Evolutionary conservation across 148 eudicot genomes (phyloP), one percentile per base, ranked within the genome.

Genomic region (Diospyros kaki): DNA sequence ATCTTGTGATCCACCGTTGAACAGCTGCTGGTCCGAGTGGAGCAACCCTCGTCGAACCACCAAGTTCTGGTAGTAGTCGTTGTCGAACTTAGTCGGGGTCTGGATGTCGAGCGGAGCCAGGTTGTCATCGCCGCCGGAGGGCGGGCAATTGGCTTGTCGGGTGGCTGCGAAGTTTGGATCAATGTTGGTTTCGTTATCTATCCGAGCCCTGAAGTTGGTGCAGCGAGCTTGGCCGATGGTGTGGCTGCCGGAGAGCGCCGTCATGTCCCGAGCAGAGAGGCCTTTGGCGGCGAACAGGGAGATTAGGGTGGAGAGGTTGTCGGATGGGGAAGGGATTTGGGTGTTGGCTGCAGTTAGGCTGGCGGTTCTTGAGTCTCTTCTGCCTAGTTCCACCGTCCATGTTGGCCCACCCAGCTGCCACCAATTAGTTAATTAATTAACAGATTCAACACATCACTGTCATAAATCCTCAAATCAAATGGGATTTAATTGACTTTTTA

Each of bases 161-260:
- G 76, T 50, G 64, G 62, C 17, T 2, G 86, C 89, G 3, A 84
- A 85, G 41, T 86, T 63, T n/a, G 77, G 1, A 39, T 89, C 89
- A 0, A 89, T 84, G 83, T 85, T 83, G 46, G 81, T 83, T 39
- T 87, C 89, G 64, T 85, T 85, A 85, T 89, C 85, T 40, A 87
- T 66, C 46, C 72, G 89, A 48, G 77, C 43, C 51, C 90, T 70
- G 52, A 89, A 87, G 45, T 6, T 45, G 7, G 79, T 81, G 80
- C 93, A 89, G 71, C 93, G 70, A 62, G 93, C 88, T 82, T 80
- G 87, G 15, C 93, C 93, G 3, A 87, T 87, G 68, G 90, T 89
- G 81, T 89, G 93, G 73, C 78, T 83, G 5, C 93, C 93, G 1
- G 90, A 87, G 17, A 87, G 87, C 40, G 86, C 86, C 28, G 87